phyloP scores from a whole-genome alignment of 2,329 filamentous ascomycete genomes.

The Fusarium cicatricum region DNA sequence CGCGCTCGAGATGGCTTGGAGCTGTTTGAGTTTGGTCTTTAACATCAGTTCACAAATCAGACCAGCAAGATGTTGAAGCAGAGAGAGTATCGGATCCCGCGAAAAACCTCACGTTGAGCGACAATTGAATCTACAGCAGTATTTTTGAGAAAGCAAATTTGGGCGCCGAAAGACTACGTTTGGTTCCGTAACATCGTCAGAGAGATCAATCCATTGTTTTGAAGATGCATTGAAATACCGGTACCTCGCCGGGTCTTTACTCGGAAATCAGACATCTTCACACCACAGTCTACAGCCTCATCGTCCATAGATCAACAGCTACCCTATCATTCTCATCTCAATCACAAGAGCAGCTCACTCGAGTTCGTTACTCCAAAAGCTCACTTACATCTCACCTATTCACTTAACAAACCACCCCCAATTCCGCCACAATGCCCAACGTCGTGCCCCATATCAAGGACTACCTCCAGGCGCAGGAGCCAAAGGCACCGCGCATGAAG shows the following conservation, averaged over 20 bases:
- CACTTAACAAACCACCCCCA: not conserved
- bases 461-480: conserved; percentile 16
- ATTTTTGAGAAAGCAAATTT: not conserved
- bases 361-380: not conserved
- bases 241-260: too few species aligned
- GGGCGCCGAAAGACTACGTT: not conserved
- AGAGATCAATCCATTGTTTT: too few species aligned
- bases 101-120: not conserved
- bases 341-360: not conserved
- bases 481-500: conserved; percentile 12
- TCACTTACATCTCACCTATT: too few species aligned
- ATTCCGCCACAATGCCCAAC: conserved; percentile 8
- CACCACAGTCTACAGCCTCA: too few species aligned
- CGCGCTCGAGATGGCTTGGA: not conserved
- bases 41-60: not conserved
- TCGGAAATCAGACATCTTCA: too few species aligned
- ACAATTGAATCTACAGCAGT: not conserved
- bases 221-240: too few species aligned
- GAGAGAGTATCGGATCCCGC: conserved; percentile 4
- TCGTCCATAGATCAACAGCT: too few species aligned
- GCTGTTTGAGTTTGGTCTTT: not conserved
- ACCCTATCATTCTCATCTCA: not conserved
- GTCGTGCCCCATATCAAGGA: conserved; percentile 21
- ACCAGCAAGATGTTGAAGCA: not conserved
- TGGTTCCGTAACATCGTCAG: not conserved